Base-by-base conservation (phyloP, 129 eudicot species). In the Smallanthus sonchifolius region DNA sequence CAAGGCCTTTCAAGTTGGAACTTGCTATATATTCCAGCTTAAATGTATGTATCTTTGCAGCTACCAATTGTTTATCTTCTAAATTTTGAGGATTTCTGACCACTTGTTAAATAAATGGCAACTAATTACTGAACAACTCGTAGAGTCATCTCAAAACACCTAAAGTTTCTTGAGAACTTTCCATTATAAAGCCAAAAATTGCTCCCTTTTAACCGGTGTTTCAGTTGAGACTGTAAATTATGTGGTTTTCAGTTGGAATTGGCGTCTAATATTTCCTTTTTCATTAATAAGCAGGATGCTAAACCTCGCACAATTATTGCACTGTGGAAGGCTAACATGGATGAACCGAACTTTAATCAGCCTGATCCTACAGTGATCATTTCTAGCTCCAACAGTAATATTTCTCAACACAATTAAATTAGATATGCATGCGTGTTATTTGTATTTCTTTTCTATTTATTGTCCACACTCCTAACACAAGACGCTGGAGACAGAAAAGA, bases 291-390 rank as follows among this genome's bases (percentile, higher is more conserved):
- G 70, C 87, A 94, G 99, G 99, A 91, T 75, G 96, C 97, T 15
- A 87, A 88, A 72, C 99, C 99, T 63, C 94, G 94, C 28, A 55
- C 86, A 7, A 62, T 83, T 56, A 44, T 91, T 72, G 87, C 97
- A 55, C 78, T 95, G 40, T 95, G 97, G 97, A 95, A 87, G 88
- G 93, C 97, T 69, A 87, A 87, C 75, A 78, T 95, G 87, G 97
- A 88, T 56, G 96, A 95, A 77, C 90, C 92, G 15, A 87, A 83
- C n/a, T 83, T 88, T 67, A 81, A 78, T 84, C 96, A 80, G 75
- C 77, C 88, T 80, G 96, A 90, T 85, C 91, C 96, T 78, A 56
- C 97, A 16, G 97, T 89, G 5, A 59, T 91, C 75, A 82, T 95
- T 82, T 69, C 97, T 44, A 45, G 74, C 59, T 82, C 99, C 62